phyloP scores from a whole-genome alignment of 202 grass and related monocot species.

The Zoysia matrella region DNA sequence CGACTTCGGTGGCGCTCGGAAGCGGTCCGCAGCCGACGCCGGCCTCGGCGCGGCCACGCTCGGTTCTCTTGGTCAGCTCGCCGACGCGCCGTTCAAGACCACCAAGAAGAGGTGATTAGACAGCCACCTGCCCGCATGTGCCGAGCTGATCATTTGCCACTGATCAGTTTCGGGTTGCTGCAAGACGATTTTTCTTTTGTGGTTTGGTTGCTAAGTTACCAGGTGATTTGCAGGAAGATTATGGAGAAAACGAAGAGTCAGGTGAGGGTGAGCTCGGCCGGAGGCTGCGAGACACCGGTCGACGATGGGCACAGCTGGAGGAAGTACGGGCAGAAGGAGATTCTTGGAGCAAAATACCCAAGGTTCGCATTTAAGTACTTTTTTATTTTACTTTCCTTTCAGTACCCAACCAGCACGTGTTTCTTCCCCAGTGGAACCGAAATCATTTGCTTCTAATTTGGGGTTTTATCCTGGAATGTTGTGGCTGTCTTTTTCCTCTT shows the following conservation, averaged over 20 bases:
- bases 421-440: too few relatives aligned
- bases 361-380: conserved; percentile 44
- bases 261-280: conserved; percentile 49
- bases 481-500: too few relatives aligned
- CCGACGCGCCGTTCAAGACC: conserved; percentile 38
- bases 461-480: too few relatives aligned
- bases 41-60: conserved; percentile 35
- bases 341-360: conserved; percentile 68
- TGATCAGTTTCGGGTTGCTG: neutral
- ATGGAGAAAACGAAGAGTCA: conserved; percentile 38
- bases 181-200: neutral
- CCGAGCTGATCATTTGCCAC: neutral
- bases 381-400: neutral
- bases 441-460: too few relatives aligned
- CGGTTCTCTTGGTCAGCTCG: too few relatives aligned
- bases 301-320: conserved; percentile 80
- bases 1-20: conserved; percentile 2
- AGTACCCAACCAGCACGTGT: neutral
- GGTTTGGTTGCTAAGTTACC: neutral
- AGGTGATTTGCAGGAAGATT: conserved; percentile 45
- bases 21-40: conserved; percentile 24
- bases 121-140: too few relatives aligned
- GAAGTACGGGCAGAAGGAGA: conserved; percentile 78
- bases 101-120: conserved; percentile 47
- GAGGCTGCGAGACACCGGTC: conserved; percentile 13